Conservation (phyloP, 805 yeast genomes). For the Candida adriatica region DNA sequence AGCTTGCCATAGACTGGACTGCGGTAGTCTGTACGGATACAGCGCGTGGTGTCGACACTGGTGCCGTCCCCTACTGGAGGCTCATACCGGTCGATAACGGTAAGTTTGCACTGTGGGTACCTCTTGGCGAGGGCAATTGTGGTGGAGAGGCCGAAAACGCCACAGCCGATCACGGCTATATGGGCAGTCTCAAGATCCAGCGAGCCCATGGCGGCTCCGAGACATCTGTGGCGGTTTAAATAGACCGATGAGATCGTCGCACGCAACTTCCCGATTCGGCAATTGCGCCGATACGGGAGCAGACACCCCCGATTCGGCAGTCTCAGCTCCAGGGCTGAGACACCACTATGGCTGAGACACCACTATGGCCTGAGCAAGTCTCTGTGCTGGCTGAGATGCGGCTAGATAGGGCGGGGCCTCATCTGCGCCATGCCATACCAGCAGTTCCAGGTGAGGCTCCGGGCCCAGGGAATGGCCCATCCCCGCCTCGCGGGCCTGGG, state of each 20-base stretch:
- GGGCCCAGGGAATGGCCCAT: too few species aligned
- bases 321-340: too few species aligned
- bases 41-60: slow-evolving; percentile 11
- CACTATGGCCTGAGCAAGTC: too few species aligned
- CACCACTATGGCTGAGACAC: too few species aligned
- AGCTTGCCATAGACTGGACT: slow-evolving; percentile 4
- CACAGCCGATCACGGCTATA: slow-evolving; percentile 2
- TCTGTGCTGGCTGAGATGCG: too few species aligned
- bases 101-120: slow-evolving; percentile 3
- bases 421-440: too few species aligned
- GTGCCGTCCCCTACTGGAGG: slow-evolving; percentile 11
- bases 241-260: neutral
- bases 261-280: neutral
- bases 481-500: too few species aligned
- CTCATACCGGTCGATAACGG: slow-evolving; percentile 8
- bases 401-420: too few species aligned
- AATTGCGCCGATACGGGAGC: too few species aligned
- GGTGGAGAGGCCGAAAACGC: slow-evolving; percentile 35
- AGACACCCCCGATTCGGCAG: too few species aligned
- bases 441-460: too few species aligned
- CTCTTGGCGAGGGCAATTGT: slow-evolving; percentile 21
- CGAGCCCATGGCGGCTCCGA: neutral
- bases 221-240: neutral
- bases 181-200: too few species aligned
- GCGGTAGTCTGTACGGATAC: slow-evolving; percentile 7